Conservation (phyloP, 164 flowering plant genomes). For the Kalanchoe fedtschenkoi region DNA sequence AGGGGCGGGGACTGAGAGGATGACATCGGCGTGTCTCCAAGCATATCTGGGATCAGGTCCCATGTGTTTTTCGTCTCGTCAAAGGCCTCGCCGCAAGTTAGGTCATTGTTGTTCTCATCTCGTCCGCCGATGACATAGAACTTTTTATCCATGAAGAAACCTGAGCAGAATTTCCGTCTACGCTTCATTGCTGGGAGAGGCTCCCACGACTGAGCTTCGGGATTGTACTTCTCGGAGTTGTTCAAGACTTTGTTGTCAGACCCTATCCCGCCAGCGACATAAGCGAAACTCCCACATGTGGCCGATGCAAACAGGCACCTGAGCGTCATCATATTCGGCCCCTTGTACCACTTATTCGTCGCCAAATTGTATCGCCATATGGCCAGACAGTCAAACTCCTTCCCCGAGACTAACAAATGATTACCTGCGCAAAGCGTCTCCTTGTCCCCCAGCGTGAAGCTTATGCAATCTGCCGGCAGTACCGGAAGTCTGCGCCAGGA, state of each 20-base stretch:
- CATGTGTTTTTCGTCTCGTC: slow-evolving; percentile 38
- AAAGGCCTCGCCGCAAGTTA: slow-evolving; percentile 59
- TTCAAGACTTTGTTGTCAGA: slow-evolving; percentile 21
- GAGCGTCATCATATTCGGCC: slow-evolving; percentile 56
- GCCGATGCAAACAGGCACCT: slow-evolving; percentile 81
- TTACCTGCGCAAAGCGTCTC: slow-evolving; percentile 73
- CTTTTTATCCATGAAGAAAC: slow-evolving; percentile 61
- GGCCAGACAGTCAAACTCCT: slow-evolving; percentile 31
- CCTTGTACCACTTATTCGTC: slow-evolving; percentile 45
- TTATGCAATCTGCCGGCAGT: slow-evolving; percentile 41
- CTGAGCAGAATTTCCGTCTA: slow-evolving; percentile 53
- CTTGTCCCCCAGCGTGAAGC: slow-evolving; percentile 51
- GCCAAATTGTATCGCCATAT: slow-evolving; percentile 65
- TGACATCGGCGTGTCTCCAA: slow-evolving; percentile 27
- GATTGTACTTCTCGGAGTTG: slow-evolving; percentile 53
- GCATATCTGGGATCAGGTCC: slow-evolving; percentile 56
- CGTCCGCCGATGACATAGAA: slow-evolving; percentile 75
- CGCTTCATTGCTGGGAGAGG: slow-evolving; percentile 45
- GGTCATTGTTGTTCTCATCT: slow-evolving; percentile 24
- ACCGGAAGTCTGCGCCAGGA: slow-evolving; percentile 42
- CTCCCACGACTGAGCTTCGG: slow-evolving; percentile 41
- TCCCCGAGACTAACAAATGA: slow-evolving; percentile 64
- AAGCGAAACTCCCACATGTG: slow-evolving; percentile 42
- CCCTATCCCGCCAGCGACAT: slow-evolving; percentile 64
- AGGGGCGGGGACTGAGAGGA: slow-evolving; percentile 62